Percentiles rank a stretch among this genome's conserved stretches.
Conservation (phyloP, 2,329 filamentous ascomycete species). For the Xylaria arbuscula region DNA sequence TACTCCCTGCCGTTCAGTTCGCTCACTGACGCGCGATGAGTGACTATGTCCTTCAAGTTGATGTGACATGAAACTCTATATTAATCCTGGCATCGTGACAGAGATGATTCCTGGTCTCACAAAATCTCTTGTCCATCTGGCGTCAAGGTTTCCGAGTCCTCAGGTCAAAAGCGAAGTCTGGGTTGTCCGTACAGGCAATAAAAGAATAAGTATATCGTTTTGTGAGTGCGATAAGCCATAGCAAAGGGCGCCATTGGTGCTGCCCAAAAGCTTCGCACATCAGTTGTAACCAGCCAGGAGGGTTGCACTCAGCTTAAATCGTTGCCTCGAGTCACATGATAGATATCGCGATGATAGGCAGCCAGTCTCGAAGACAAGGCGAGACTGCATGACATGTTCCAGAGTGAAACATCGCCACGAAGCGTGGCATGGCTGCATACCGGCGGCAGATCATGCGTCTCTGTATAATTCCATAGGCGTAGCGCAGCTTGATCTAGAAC, state of each 20-base stretch:
- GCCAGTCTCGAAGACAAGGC: background rate
- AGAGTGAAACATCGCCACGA: slow-evolving; percentile 7
- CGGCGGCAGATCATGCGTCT: background rate
- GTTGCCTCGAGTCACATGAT: background rate
- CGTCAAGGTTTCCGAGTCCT: background rate
- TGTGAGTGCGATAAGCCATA: background rate
- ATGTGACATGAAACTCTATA: background rate
- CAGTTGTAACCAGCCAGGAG: background rate
- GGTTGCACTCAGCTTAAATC: background rate
- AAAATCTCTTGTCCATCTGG: background rate
- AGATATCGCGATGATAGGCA: background rate
- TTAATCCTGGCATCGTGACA: background rate
- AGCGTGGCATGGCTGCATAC: background rate
- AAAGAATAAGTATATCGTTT: background rate
- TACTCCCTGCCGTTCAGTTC: background rate
- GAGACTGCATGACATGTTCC: background rate
- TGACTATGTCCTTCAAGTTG: background rate
- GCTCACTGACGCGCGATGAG: background rate
- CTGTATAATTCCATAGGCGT: background rate
- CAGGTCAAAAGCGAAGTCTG: background rate
- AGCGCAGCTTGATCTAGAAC: slow-evolving; percentile 3
- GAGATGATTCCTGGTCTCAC: no score
- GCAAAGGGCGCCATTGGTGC: background rate
- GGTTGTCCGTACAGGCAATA: background rate
- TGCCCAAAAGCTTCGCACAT: background rate